Evolutionary conservation across 306 rosid genomes (phyloP), one percentile per base, ranked within the genome.

Genomic region (Leucaena leucocephala): DNA sequence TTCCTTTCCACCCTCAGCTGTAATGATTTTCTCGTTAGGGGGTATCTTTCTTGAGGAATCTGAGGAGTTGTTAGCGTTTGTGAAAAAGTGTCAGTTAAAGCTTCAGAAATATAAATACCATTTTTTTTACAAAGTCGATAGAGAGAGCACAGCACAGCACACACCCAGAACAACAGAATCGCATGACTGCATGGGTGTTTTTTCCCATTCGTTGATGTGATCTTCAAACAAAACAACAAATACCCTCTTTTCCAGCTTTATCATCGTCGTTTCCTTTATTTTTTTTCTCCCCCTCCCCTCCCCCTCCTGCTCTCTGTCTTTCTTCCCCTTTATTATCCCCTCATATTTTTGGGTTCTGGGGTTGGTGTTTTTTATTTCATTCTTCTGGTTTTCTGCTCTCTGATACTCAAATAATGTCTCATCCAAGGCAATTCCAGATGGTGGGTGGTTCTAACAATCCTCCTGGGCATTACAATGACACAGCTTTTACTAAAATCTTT

Each of bases 401-500:
- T 74, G 62, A 49, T 46, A 59, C 49, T 57, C 69, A 49, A 27
- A 27, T 27, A 35, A 65, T 65, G 70, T 65, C 70, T 38, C 70
- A 38, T 65, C 70, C 42, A 17, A 65, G 70, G 46, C 70, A 65
- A 36, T 36, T 65, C 70, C 70, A 65, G 70, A 65, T 65, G 70
- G 70, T 65, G 70, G 70, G 70, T 65, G 46, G 68, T 63, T 3
- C 39, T 61, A 33, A 7, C 17, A 71, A 78, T 75, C 83, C 64
- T 3, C 80, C 59, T 2, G 82, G 84, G 57, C 91, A 85, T 62
- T 86, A 91, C 85, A 92, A 86, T 90, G 98, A 94, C 84, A 87
- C 98, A 65, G 88, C 91, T 49, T 92, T 92, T 62, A 94, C 97
- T 77, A 94, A 94, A 84, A 85, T 94, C 64, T 94, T 94, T 82